Evolutionary conservation across 768 basidiomycete genomes (phyloP), one percentile per base, ranked within the genome.

Genomic region (Coprinellus micaceus): DNA sequence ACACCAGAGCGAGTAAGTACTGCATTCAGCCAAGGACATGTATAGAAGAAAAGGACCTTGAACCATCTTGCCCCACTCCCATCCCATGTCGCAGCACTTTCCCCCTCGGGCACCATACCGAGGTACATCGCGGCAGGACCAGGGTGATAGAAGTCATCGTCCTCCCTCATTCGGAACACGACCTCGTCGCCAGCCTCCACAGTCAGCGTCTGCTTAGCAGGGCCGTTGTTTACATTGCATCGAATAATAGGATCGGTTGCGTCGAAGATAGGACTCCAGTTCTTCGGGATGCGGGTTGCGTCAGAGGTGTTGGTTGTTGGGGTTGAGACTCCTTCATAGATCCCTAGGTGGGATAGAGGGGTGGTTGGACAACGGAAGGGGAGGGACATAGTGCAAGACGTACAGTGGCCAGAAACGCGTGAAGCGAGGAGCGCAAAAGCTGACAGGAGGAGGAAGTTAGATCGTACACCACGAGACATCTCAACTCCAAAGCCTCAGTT

Each of bases 41-140:
- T 13, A 13, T 33, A 6, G 33, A 33, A 6, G 33, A 6, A 33
- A 33, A 33, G 13, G 24, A 72, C 71, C 68, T 73, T 72, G 54
- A 76, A 74, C 74, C 74, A 76, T 37, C 66, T 68, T 28, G 57
- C 46, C 51, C 74, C 73, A 57, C 67, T 66, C 40, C 74, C 74
- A 29, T 70, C 69, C 61, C 69, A 74, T 33, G 52, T 56, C 21
- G 64, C 62, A 41, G 66, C 73, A 28, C 67, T 67, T 5, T 43
- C 10, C 6, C 40, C 40, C 12, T 60, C 50, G 5, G 73, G 71
- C n/a, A 72, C 73, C 61, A 70, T 67, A 19, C 74, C 74, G 63
- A 75, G 58, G 52, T 68, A 68, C n/a, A 66, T 64, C 5, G 64
- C 66, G n/a, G 65, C 64, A 15, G 67, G 66, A 9, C 67, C 66